Conservation (phyloP, 306 rosid species). For the Begonia fuchsioides region DNA sequence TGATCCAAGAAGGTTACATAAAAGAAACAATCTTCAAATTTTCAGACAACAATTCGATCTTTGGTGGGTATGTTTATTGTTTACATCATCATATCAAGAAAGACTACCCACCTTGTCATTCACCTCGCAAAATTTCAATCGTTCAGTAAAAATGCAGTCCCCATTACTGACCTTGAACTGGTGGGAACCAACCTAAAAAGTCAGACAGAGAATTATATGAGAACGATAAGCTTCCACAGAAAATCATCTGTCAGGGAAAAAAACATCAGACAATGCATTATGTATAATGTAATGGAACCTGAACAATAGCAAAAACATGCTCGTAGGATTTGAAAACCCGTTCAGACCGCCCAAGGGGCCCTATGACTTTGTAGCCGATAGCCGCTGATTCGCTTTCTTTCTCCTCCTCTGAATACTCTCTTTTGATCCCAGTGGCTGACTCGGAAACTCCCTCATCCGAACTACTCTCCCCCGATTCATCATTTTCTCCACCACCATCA, state of each 20-base stretch:
- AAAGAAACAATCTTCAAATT: no score
- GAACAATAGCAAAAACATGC: conserved; percentile 70
- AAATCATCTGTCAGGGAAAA: background rate
- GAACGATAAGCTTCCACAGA: no score
- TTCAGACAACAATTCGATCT: no score
- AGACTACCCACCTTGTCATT: conserved; percentile 60
- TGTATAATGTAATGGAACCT: conserved; percentile 24
- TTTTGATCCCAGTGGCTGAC: conserved; percentile 19
- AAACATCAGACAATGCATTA: background rate
- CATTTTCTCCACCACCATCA: conserved; percentile 17
- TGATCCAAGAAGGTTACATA: no score
- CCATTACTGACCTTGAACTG: conserved; percentile 85
- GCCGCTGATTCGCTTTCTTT: conserved; percentile 54
- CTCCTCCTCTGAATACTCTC: conserved; percentile 55
- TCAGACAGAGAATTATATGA: no score
- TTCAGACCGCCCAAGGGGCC: conserved; percentile 41
- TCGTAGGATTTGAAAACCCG: conserved; percentile 55
- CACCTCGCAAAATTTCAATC: conserved; percentile 76
- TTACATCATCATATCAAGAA: background rate
- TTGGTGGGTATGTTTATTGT: no score
- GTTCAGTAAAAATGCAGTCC: conserved; percentile 75
- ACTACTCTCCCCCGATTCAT: conserved; percentile 17
- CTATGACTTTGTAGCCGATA: conserved; percentile 61
- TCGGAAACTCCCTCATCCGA: conserved; percentile 26
- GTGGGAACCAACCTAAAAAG: conserved; percentile 67